phyloP scores from a whole-genome alignment of 306 rosid genomes.

The Herpetospermum pedunculosum region DNA sequence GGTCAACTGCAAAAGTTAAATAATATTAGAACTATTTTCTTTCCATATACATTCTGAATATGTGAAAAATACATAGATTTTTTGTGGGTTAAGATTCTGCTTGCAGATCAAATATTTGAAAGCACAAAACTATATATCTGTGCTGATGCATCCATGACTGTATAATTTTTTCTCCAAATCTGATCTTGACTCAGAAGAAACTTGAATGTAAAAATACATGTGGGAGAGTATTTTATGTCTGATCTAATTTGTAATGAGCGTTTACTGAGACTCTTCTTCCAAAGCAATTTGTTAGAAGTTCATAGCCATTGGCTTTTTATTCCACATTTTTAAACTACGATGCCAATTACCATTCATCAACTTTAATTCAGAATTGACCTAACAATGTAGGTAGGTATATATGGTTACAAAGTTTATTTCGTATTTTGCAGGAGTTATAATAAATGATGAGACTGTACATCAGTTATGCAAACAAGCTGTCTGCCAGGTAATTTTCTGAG shows the following conservation, averaged over 20 bases:
- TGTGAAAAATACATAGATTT: neutral
- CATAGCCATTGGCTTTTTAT: neutral
- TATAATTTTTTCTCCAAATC: neutral
- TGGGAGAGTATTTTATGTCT: neutral
- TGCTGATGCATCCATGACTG: neutral
- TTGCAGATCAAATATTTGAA: neutral
- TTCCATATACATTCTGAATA: neutral
- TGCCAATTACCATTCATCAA: neutral
- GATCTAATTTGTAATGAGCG: neutral
- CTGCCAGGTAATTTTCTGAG: slow-evolving; percentile 61
- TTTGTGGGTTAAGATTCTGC: neutral
- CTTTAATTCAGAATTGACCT: neutral
- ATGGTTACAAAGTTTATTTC: slow-evolving; percentile 12
- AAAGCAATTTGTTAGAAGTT: neutral
- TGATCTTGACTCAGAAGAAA: neutral
- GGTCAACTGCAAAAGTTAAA: neutral
- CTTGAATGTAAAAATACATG: neutral
- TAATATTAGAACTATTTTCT: neutral
- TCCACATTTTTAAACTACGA: neutral
- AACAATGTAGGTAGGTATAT: neutral
- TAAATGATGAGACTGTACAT: slow-evolving; percentile 94
- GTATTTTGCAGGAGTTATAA: slow-evolving; percentile 64
- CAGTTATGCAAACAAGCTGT: slow-evolving; percentile 93
- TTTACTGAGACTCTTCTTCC: neutral
- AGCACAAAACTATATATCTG: neutral